phyloP scores from a whole-genome alignment of 164 flowering plant genomes.

The Malania oleifera region DNA sequence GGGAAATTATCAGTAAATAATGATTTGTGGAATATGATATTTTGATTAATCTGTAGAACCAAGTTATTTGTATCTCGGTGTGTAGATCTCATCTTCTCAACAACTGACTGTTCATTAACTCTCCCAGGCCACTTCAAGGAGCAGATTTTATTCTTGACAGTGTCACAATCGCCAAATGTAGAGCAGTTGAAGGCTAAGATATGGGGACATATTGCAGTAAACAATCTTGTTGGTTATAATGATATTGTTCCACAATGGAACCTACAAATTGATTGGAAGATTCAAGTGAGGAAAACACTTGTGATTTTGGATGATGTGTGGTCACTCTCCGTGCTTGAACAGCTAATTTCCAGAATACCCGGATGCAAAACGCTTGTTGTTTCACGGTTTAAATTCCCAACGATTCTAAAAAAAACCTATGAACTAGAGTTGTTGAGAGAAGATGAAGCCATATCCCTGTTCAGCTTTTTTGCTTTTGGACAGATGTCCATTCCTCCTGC shows the following conservation, averaged over 20 bases:
- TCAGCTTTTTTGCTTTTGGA: conserved; percentile 62
- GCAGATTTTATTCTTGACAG: conserved; percentile 59
- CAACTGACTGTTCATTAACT: not conserved
- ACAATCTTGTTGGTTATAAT: conserved; percentile 4
- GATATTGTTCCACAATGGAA: conserved; percentile 31
- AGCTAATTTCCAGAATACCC: conserved; percentile 38
- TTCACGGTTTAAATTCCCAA: conserved; percentile 26
- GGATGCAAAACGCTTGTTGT: conserved; percentile 70
- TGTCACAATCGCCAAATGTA: conserved; percentile 70
- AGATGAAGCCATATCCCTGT: conserved; percentile 53
- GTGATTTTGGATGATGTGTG: conserved; percentile 74
- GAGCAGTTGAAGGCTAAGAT: conserved; percentile 45
- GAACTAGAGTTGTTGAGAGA: conserved; percentile 54
- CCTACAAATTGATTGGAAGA: conserved; percentile 16
- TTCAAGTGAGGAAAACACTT: conserved; percentile 20
- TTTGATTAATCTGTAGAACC: no score
- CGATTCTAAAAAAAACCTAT: conserved; percentile 16
- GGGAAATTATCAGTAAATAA: no score
- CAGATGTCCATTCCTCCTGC: conserved; percentile 38
- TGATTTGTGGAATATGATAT: no score
- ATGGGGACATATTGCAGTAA: conserved; percentile 35
- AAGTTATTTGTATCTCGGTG: no score
- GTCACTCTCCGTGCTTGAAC: conserved; percentile 43
- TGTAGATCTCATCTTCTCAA: no score
- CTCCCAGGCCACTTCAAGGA: conserved; percentile 49